Conservation (phyloP, 1,284 basidiomycete species). For the Volvariella volvacea region DNA sequence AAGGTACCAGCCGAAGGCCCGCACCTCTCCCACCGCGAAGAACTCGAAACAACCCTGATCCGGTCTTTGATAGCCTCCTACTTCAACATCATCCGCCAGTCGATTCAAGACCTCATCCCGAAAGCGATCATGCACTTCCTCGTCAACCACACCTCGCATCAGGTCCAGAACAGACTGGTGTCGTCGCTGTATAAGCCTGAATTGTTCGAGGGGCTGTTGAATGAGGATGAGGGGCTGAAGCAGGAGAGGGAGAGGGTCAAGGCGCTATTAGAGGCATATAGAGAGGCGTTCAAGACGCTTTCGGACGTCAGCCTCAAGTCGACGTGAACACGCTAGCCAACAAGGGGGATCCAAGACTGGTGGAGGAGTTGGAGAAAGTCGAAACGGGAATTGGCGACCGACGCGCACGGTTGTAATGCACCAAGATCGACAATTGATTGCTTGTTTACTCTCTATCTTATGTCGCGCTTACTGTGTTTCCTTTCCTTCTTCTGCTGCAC, state of each 20-base stretch:
- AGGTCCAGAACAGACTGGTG: constrained; percentile 94
- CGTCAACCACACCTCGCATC: constrained; percentile 94
- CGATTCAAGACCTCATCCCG: constrained; percentile 94
- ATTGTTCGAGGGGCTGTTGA: constrained; percentile 84
- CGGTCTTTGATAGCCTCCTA: constrained; percentile 93
- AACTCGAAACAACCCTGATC: constrained; percentile 95
- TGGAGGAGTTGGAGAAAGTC: no score
- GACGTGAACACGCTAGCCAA: constrained; percentile 39
- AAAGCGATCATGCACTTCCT: constrained; percentile 96
- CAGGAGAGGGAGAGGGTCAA: constrained; percentile 93
- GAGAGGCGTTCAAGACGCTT: constrained; percentile 89
- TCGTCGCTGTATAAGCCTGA: constrained; percentile 91
- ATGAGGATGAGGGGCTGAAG: constrained; percentile 94
- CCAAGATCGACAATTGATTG: no score
- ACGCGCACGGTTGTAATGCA: no score
- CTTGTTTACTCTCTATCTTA: no score
- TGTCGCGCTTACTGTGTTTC: no score
- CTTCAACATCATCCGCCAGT: constrained; percentile 94
- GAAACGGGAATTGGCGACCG: no score
- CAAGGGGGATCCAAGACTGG: no score
- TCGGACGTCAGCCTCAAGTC: constrained; percentile 73
- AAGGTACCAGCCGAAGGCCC: constrained; percentile 57
- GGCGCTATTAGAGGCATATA: constrained; percentile 93
- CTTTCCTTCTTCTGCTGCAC: no score
- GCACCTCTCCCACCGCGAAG: constrained; percentile 74